Evolutionary conservation across 139 green algal species (phyloP).

Genomic region (Edaphochlamys debaryana): DNA sequence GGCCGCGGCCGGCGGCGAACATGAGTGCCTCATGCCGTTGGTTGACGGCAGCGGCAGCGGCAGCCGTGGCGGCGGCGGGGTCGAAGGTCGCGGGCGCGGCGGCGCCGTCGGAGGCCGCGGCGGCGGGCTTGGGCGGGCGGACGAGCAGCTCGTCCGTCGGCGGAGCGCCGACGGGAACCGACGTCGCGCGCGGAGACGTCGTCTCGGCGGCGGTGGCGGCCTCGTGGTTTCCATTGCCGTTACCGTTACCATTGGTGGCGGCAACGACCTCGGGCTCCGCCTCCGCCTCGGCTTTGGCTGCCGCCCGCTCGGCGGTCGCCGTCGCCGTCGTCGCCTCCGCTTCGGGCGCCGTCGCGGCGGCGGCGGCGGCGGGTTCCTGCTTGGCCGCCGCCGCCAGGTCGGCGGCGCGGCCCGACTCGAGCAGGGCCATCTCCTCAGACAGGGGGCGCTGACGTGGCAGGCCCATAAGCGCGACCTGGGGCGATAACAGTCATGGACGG

Average conservation of each 20-base stretch:
- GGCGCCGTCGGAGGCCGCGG: not conserved
- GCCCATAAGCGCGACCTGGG: constrained; percentile 11
- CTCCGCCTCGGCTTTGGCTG: too few relatives aligned
- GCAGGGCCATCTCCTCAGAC: not conserved
- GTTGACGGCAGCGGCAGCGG: not conserved
- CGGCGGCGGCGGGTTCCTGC: not conserved
- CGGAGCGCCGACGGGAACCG: too few relatives aligned
- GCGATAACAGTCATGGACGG: too few relatives aligned
- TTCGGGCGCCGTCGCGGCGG: not conserved
- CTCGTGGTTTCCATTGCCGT: too few relatives aligned
- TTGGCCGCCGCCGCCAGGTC: not conserved
- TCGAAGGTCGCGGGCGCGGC: not conserved
- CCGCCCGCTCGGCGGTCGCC: too few relatives aligned
- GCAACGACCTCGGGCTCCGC: too few relatives aligned
- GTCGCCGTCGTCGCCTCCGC: too few relatives aligned
- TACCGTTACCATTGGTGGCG: too few relatives aligned
- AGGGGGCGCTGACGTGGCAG: constrained; percentile 14
- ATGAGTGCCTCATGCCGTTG: not conserved
- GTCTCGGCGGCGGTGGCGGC: not conserved
- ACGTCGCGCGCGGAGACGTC: too few relatives aligned
- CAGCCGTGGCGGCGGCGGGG: constrained; percentile 18
- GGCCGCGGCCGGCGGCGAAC: not conserved
- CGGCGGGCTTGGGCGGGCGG: not conserved
- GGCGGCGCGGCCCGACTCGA: constrained; percentile 11
- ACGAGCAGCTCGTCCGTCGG: not conserved